Evolutionary conservation across 2,329 filamentous ascomycete genomes (phyloP), one percentile per base, ranked within the genome.

Genomic region (Metarhizium humberi): DNA sequence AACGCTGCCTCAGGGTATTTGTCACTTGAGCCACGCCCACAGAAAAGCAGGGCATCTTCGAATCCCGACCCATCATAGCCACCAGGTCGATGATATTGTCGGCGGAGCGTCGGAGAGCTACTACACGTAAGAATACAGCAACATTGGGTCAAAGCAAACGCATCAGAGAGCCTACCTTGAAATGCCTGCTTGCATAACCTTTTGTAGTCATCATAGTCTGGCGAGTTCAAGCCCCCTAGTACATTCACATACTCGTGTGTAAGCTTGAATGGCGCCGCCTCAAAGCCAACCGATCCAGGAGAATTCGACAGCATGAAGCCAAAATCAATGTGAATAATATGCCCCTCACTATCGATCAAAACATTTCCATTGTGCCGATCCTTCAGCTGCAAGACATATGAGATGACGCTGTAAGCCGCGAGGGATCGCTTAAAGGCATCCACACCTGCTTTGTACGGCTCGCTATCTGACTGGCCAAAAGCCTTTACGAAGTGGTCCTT

Each of bases 261-360:
- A 30, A 94, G 76, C 73, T 94, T 94, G 72, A 94, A 94, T 1
- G 89, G 89, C 4, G 89, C 89, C 14, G 89, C 89, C 71, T 94
- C 89, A 63, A 94, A 94, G 2, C 88, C 88, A 66, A 94, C 88
- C 8, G 85, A 87, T 0, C 89, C 89, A 0, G 89, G 89, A 1
- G 88, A 91, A 69, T 94, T 94, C 50, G 87, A 92, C 38, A 94
- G 76, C 87, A 94, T 92, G 68, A 94, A 94, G 55, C 89, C 89
- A 69, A 94, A 94, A 70, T 94, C 89, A 58, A 94, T 94, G 67
- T 94, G 89, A 58, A 94, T 85, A 55, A 92, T 91, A 66, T 94
- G 89, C 10, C 89, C 89, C 68, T 90, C 86, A 64, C 88, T 90
- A 69, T 92, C 89, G 63, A 94, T 87, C 57, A 94, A 78, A 14